A percentile compares a stretch with the other conserved stretches of the same genome.
phyloP scores from a whole-genome alignment of 768 basidiomycete genomes.

The Macrolepiota albuminosa region DNA sequence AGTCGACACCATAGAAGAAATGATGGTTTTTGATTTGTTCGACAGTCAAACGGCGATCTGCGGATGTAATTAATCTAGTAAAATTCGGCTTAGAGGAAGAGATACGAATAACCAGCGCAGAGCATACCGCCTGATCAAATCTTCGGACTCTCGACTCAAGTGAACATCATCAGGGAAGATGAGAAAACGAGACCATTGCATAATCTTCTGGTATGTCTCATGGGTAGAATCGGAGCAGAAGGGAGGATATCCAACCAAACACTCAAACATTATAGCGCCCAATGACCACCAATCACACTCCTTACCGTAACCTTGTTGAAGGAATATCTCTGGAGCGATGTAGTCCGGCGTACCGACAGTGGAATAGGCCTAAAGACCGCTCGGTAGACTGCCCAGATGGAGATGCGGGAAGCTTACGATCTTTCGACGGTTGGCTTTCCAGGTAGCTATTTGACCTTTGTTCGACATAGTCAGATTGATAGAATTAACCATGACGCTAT shows the following conservation, averaged over 20 bases:
- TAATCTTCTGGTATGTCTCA: constrained; percentile 97
- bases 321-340: constrained; percentile 96
- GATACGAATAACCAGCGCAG: neutral
- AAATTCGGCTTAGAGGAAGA: neutral
- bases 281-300: constrained; percentile 99
- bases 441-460: constrained; percentile 93
- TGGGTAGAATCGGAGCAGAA: constrained; percentile 95
- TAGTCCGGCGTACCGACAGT: constrained; percentile 97
- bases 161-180: constrained; percentile 93
- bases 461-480: constrained; percentile 95
- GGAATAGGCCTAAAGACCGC: constrained; percentile 73
- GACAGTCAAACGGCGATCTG: constrained; percentile 70
- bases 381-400: constrained; percentile 1
- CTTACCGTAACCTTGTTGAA: constrained; percentile 95
- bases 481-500: constrained; percentile 96
- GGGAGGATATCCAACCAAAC: constrained; percentile 93
- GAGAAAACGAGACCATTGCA: constrained; percentile 87
- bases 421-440: constrained; percentile 98
- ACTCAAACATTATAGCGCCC: constrained; percentile 98
- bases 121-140: constrained; percentile 74
- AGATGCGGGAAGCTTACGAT: constrained; percentile 48
- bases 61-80: constrained; percentile 74
- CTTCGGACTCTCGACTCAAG: constrained; percentile 86
- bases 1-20: constrained; percentile 96
- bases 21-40: constrained; percentile 90